phyloP scores from a whole-genome alignment of 805 yeast species.

The Jamesozyma spencerorum region DNA sequence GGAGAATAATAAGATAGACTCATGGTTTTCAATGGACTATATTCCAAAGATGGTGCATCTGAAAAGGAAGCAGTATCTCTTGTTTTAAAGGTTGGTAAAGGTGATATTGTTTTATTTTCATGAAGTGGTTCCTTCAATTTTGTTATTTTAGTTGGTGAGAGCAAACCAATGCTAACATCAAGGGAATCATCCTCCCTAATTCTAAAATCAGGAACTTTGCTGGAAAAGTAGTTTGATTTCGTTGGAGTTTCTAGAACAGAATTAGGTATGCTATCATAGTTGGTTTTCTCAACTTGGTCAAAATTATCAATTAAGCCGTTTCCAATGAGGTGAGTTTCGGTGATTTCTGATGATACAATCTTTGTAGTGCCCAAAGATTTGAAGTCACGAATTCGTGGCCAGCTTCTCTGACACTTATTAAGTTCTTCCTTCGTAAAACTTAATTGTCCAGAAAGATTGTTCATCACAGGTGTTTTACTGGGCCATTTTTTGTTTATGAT shows the following conservation, averaged over 20 bases:
- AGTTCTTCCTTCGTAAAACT: conserved; percentile 60
- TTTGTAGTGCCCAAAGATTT: conserved; percentile 39
- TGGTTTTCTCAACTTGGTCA: conserved; percentile 4
- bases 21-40: conserved; percentile 20
- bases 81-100: conserved; percentile 8
- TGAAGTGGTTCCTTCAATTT: not conserved
- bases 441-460: conserved; percentile 50
- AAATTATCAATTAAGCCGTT: conserved; percentile 22
- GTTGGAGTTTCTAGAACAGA: not conserved
- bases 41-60: conserved; percentile 15
- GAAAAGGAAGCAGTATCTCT: conserved; percentile 5
- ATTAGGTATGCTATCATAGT: not conserved
- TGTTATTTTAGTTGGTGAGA: not conserved
- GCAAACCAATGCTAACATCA: not conserved
- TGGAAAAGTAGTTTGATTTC: not conserved
- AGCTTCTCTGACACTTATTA: conserved; percentile 48
- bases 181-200: not conserved
- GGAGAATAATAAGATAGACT: conserved; percentile 29
- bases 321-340: not conserved
- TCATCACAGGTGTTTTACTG: conserved; percentile 50
- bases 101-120: not conserved
- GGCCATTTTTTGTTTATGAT: conserved; percentile 49
- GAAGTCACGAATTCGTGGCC: conserved; percentile 74
- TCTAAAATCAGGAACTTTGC: not conserved
- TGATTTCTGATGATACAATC: conserved; percentile 13